Conservation (phyloP, 225 moss, liverwort and hornwort species). For the Pseudisothecium myosuroides region DNA sequence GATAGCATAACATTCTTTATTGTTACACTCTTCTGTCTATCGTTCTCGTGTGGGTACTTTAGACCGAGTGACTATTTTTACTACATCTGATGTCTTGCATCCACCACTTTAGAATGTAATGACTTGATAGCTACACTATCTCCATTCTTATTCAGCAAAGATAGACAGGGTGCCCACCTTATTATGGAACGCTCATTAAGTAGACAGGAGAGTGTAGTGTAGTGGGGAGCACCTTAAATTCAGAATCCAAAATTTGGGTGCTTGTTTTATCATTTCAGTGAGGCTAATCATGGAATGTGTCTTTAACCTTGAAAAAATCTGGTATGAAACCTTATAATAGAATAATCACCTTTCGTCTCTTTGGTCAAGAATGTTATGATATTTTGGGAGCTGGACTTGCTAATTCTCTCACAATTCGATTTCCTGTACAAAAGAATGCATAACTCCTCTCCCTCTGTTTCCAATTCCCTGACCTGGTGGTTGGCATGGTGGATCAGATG, state of each 20-base stretch:
- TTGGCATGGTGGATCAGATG: background rate
- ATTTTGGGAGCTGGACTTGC: background rate
- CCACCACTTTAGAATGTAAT: too few relatives aligned
- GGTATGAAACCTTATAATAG: background rate
- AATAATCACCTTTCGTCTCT: background rate
- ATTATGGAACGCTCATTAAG: background rate
- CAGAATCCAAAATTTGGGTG: background rate
- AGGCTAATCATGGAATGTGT: background rate
- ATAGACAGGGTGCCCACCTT: background rate
- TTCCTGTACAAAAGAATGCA: background rate
- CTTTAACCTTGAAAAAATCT: background rate
- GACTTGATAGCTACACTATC: background rate
- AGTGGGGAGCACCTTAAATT: too few relatives aligned
- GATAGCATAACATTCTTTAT: background rate
- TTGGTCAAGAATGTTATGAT: background rate
- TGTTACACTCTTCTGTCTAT: background rate
- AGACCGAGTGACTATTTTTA: background rate
- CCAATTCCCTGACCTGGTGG: background rate
- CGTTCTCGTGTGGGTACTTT: background rate
- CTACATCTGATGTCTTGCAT: background rate
- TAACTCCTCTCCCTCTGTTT: background rate
- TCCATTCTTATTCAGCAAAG: background rate
- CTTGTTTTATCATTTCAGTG: too few relatives aligned
- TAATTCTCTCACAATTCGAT: background rate
- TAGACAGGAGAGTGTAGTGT: background rate